Conservation (phyloP, 2,329 filamentous ascomycete species). For the Neocucurbitaria cava region DNA sequence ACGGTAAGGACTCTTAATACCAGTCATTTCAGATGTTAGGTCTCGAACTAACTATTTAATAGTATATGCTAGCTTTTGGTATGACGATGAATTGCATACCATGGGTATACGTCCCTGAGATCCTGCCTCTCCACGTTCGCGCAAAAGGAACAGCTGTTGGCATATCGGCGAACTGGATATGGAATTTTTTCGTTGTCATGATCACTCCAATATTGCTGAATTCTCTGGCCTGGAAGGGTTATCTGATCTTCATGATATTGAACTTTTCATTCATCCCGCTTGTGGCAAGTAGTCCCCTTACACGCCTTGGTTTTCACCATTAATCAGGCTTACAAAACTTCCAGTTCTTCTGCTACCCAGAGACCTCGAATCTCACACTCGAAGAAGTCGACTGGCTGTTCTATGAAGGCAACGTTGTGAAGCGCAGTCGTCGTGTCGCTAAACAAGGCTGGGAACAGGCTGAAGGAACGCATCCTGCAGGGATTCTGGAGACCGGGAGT, state of each 20-base stretch:
- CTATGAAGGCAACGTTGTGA: slow-evolving; percentile 36
- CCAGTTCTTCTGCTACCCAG: slow-evolving; percentile 53
- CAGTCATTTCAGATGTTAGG: not conserved
- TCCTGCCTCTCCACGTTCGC: slow-evolving; percentile 58
- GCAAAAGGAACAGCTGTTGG: slow-evolving; percentile 60
- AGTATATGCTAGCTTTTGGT: slow-evolving; percentile 37
- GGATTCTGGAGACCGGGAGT: slow-evolving; percentile 20
- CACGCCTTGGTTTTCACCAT: not conserved
- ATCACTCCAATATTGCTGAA: slow-evolving; percentile 60
- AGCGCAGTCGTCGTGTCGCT: slow-evolving; percentile 25
- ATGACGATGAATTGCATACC: slow-evolving; percentile 47
- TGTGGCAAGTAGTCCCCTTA: slow-evolving; percentile 31
- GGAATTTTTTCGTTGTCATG: slow-evolving; percentile 61
- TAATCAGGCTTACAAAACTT: slow-evolving; percentile 2
- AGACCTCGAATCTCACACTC: slow-evolving; percentile 44
- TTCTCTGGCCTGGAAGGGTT: slow-evolving; percentile 58
- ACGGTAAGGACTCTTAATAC: slow-evolving; percentile 33
- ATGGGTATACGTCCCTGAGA: slow-evolving; percentile 60
- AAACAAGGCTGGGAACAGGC: slow-evolving; percentile 33
- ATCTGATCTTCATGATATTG: slow-evolving; percentile 60
- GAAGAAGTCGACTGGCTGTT: slow-evolving; percentile 48
- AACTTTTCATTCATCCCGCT: slow-evolving; percentile 57
- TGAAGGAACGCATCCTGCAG: slow-evolving; percentile 15
- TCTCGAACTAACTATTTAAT: not conserved
- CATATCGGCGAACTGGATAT: slow-evolving; percentile 58